Percentiles rank a stretch among this genome's conserved stretches.
phyloP scores from a whole-genome alignment of 1,139 yeast genomes.

The Hanseniaspora sp. region DNA sequence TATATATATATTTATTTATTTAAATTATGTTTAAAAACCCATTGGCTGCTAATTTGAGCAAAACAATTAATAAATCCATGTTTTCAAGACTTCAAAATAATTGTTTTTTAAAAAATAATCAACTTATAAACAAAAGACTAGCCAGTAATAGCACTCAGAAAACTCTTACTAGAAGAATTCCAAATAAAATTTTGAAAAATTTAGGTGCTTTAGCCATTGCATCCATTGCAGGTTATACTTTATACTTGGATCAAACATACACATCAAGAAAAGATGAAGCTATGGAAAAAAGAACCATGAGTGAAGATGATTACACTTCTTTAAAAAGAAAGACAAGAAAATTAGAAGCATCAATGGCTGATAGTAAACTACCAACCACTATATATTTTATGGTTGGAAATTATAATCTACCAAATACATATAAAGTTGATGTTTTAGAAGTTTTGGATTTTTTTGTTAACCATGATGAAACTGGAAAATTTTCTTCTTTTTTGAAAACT shows the following conservation, averaged over 20 bases:
- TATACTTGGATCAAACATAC: constrained; percentile 11
- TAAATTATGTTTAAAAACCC: too few relatives aligned
- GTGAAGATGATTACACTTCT: not conserved
- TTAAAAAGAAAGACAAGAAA: constrained; percentile 8
- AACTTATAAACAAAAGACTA: not conserved
- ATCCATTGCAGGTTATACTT: not conserved
- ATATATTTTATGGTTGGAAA: constrained; percentile 1
- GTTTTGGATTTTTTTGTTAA: constrained; percentile 39
- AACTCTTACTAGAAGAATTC: not conserved
- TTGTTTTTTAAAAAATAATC: not conserved
- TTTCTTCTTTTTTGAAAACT: constrained; percentile 33
- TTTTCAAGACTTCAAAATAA: not conserved
- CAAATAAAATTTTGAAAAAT: not conserved
- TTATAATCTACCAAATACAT: not conserved
- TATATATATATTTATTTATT: too few relatives aligned
- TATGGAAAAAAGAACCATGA: not conserved
- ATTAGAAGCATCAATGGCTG: constrained; percentile 1
- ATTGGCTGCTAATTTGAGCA: not conserved
- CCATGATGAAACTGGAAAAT: constrained; percentile 35
- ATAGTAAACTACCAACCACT: not conserved
- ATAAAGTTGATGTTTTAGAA: constrained; percentile 37
- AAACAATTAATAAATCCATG: not conserved
- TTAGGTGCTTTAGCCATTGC: not conserved
- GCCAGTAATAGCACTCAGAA: not conserved
- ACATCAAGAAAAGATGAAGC: not conserved